Conservation (phyloP, 164 flowering plant genomes). For the Dillenia turbinata region DNA sequence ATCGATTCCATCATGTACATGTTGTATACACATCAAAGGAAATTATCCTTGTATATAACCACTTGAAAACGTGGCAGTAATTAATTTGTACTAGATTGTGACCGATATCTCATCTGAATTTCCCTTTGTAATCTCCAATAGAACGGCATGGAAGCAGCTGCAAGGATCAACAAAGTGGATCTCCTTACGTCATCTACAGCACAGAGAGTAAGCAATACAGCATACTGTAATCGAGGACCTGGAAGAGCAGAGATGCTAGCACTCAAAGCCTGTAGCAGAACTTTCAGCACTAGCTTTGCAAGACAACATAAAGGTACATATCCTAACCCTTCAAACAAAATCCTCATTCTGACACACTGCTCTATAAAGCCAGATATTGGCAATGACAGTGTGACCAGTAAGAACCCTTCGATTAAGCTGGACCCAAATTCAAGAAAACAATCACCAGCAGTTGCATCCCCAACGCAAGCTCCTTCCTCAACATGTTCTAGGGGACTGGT, state of each 20-base stretch:
- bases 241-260: background rate
- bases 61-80: no score
- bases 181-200: no score
- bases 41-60: no score
- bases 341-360: conserved; percentile 26
- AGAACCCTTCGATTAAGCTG: conserved; percentile 12
- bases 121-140: no score
- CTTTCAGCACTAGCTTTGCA: background rate
- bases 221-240: no score
- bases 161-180: no score
- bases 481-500: conserved; percentile 52
- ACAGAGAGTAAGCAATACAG: no score
- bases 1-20: no score
- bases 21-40: no score
- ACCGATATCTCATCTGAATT: no score
- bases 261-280: background rate
- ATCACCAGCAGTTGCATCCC: conserved; percentile 9
- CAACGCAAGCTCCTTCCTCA: conserved; percentile 20
- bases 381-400: conserved; percentile 17
- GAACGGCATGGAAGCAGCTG: no score
- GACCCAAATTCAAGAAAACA: conserved; percentile 13
- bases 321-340: conserved; percentile 6
- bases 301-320: background rate
- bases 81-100: no score
- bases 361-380: conserved; percentile 45